Percentiles rank a stretch among this genome's conserved stretches.
phyloP scores from a whole-genome alignment of 1,284 basidiomycete species.

The Pholiota adiposa region DNA sequence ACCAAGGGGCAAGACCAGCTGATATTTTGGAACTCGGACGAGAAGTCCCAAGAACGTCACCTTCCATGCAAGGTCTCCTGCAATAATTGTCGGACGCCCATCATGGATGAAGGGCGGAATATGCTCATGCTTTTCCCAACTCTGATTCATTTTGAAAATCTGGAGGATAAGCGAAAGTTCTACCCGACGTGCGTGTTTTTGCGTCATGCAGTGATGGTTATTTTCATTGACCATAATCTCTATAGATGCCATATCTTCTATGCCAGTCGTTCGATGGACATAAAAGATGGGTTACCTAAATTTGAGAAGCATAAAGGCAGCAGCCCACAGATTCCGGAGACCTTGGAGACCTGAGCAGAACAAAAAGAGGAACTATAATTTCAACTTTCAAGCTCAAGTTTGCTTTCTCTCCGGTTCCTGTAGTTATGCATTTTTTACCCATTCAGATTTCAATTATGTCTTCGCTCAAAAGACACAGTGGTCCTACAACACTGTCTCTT shows the following conservation, averaged over 20 bases:
- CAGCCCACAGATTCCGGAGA: background rate
- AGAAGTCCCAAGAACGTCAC: background rate
- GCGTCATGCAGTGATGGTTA: background rate
- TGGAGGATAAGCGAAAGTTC: background rate
- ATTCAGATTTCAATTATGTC: too few relatives aligned
- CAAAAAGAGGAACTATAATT: too few relatives aligned
- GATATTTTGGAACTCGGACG: background rate
- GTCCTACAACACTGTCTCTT: too few relatives aligned
- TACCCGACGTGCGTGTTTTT: background rate
- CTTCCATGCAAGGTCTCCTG: constrained; percentile 6
- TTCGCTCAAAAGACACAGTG: too few relatives aligned
- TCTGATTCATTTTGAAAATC: background rate
- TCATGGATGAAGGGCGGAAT: constrained; percentile 2
- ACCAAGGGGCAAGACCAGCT: background rate
- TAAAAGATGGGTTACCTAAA: constrained; percentile 1
- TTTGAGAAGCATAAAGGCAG: constrained; percentile 1
- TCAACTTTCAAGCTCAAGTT: too few relatives aligned
- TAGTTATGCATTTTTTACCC: too few relatives aligned
- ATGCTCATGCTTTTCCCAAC: background rate
- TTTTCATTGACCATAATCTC: background rate
- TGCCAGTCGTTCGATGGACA: background rate
- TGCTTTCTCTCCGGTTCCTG: too few relatives aligned
- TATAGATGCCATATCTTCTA: constrained; percentile 1
- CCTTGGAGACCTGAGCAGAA: too few relatives aligned
- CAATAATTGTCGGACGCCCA: constrained; percentile 1